These are phyloP conservation scores for Micractinium sp. DNA, from an alignment of 139 green algal genomes.

Conservation along the genomic window DNA sequence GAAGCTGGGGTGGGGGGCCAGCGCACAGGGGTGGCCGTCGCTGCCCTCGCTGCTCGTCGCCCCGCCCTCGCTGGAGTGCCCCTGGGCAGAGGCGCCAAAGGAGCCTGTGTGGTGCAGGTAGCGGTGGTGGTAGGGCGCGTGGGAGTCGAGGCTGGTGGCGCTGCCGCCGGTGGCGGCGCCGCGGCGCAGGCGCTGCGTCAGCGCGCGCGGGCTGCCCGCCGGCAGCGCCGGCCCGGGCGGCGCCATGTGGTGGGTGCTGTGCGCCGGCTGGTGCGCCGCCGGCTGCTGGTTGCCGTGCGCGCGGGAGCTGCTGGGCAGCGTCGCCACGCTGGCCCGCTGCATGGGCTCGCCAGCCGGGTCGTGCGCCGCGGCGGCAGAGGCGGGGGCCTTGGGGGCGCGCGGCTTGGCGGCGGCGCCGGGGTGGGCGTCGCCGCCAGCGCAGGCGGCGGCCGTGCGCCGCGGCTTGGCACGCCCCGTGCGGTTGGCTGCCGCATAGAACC, in stretches of 20 bases:
- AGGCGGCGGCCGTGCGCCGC: neutral
- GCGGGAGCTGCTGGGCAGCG: too few relatives aligned
- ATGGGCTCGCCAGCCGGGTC: too few relatives aligned
- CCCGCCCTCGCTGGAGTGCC: neutral
- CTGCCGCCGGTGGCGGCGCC: neutral
- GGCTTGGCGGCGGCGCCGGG: neutral
- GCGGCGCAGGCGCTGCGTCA: neutral
- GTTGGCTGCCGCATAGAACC: conserved; percentile 24
- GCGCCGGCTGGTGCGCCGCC: neutral
- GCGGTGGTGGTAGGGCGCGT: neutral
- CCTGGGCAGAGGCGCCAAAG: neutral
- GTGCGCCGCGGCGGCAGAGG: neutral
- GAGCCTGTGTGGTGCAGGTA: neutral
- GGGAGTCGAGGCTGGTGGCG: neutral
- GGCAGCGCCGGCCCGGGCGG: neutral
- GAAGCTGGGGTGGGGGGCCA: neutral
- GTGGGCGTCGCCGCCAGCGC: neutral
- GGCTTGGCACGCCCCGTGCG: neutral
- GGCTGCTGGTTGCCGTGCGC: neutral
- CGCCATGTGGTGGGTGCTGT: neutral
- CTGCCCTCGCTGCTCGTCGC: neutral
- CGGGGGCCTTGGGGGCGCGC: neutral
- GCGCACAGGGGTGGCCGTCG: neutral
- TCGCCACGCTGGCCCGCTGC: too few relatives aligned
- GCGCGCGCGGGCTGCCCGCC: conserved; percentile 17